phyloP scores from a whole-genome alignment of 2,329 filamentous ascomycete genomes.

The Diaporthe citri region DNA sequence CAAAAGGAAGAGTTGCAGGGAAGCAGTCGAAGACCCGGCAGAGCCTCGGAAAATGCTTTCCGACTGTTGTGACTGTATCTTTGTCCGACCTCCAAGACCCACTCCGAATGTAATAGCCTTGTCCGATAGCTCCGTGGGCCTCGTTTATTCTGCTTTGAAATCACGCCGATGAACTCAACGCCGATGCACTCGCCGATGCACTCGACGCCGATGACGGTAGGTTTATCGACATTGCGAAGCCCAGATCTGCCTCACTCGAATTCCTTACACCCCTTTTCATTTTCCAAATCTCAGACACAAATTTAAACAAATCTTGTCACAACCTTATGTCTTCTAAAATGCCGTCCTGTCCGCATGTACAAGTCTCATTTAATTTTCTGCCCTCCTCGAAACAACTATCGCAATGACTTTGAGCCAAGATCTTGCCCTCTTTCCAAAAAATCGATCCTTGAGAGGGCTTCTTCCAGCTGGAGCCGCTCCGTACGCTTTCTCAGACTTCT shows the following conservation, averaged over 20 bases:
- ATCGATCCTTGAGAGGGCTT: not conserved
- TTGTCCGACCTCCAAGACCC: not conserved
- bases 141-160: not conserved
- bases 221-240: not conserved
- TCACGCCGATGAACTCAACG: not conserved
- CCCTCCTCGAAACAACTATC: not conserved
- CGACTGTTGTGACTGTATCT: not conserved
- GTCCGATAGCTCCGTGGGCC: not conserved
- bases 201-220: not conserved
- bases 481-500: not conserved
- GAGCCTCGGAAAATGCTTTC: not conserved
- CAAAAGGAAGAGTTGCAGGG: not conserved
- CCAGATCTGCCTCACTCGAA: not conserved
- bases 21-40: not conserved
- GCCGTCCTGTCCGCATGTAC: not conserved
- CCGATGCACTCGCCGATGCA: not conserved
- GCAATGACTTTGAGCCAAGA: not conserved
- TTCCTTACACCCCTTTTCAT: not conserved
- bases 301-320: not conserved
- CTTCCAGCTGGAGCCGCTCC: not conserved
- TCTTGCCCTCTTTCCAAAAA: not conserved
- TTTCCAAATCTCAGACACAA: not conserved
- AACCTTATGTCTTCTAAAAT: not conserved
- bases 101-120: not conserved
- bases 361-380: not conserved